A percentile compares a stretch with the other conserved stretches of the same genome.
These are phyloP conservation scores for Astragalus glycyphyllos DNA, from an alignment of 306 rosid species.

Conservation along the genomic window DNA sequence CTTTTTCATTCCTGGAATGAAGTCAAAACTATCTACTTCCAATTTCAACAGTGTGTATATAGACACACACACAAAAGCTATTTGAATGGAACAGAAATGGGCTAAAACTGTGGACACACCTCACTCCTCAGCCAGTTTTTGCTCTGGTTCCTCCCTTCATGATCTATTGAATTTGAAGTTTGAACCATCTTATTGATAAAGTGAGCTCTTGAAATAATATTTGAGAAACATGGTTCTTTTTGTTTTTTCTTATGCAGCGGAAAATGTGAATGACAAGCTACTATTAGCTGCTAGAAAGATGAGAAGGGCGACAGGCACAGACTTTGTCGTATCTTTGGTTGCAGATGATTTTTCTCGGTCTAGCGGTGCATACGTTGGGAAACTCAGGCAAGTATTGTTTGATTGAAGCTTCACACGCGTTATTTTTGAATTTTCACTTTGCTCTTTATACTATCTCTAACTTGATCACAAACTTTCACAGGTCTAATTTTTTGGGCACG, in stretches of 20 bases:
- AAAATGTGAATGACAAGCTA: slow-evolving; percentile 68
- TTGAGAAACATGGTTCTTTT: slow-evolving; percentile 39
- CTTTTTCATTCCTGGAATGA: not conserved
- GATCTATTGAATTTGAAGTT: too few relatives aligned
- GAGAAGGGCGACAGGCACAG: slow-evolving; percentile 78
- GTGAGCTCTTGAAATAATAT: slow-evolving; percentile 32
- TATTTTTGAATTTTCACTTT: not conserved
- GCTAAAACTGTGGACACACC: slow-evolving; percentile 25
- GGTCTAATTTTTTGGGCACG: slow-evolving; percentile 86
- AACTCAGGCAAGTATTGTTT: slow-evolving; percentile 68
- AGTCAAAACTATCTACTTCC: not conserved
- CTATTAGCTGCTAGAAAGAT: slow-evolving; percentile 82
- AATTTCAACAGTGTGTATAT: not conserved
- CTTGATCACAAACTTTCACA: slow-evolving; percentile 50
- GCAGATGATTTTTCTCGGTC: slow-evolving; percentile 73
- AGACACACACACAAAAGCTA: slow-evolving; percentile 6
- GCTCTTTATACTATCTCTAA: slow-evolving; percentile 26
- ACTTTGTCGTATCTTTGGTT: slow-evolving; percentile 70
- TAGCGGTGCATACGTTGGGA: slow-evolving; percentile 71
- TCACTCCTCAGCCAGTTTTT: slow-evolving; percentile 2
- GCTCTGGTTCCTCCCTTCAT: not conserved
- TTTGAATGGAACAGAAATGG: slow-evolving; percentile 30
- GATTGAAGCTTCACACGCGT: not conserved
- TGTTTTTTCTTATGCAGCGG: slow-evolving; percentile 59
- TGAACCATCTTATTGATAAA: slow-evolving; percentile 23